Percentiles rank a stretch among this genome's conserved stretches.
These are phyloP conservation scores for Craspedostauros australis DNA, from an alignment of 108 stramenopile species.

Conservation along the genomic window DNA sequence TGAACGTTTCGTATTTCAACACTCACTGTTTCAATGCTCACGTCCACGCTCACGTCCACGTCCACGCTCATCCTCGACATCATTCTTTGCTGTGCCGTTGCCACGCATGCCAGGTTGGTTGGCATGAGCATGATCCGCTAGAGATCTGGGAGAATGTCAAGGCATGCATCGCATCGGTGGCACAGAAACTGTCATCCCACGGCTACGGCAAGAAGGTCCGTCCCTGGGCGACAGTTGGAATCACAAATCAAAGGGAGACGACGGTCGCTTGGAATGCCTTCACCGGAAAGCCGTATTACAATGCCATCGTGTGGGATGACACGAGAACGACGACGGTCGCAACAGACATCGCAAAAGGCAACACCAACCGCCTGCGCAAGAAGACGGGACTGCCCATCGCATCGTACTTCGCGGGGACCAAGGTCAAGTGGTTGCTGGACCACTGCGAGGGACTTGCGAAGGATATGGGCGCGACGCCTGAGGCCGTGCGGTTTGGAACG, in stretches of 20 bases:
- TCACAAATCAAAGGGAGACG: constrained; percentile 99
- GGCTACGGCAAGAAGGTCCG: constrained; percentile 6
- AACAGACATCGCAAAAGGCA: constrained; percentile 51
- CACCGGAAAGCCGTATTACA: constrained; percentile 91
- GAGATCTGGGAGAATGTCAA: constrained; percentile 73
- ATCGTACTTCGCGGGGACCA: constrained; percentile 95
- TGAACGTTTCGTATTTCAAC: no score
- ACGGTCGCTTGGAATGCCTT: constrained; percentile 88
- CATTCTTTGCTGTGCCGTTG: constrained; percentile 15
- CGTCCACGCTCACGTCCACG: no score
- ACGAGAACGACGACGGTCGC: constrained; percentile 82
- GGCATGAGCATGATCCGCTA: constrained; percentile 93
- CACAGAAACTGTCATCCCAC: constrained; percentile 10
- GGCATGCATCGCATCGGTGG: constrained; percentile 43
- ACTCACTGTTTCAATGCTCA: no score
- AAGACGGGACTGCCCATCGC: constrained; percentile 94
- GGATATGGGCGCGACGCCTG: constrained; percentile 36
- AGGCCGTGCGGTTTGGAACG: constrained; percentile 86
- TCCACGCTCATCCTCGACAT: constrained; percentile 11
- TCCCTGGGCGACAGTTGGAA: constrained; percentile 76
- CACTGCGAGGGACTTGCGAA: constrained; percentile 63
- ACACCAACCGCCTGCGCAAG: constrained; percentile 65
- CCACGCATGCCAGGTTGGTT: constrained; percentile 43
- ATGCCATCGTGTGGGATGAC: constrained; percentile 98
- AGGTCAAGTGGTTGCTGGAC: constrained; percentile 91